Evolutionary conservation across 1,139 yeast species (phyloP).

Genomic region (Kodamaea plutei): DNA sequence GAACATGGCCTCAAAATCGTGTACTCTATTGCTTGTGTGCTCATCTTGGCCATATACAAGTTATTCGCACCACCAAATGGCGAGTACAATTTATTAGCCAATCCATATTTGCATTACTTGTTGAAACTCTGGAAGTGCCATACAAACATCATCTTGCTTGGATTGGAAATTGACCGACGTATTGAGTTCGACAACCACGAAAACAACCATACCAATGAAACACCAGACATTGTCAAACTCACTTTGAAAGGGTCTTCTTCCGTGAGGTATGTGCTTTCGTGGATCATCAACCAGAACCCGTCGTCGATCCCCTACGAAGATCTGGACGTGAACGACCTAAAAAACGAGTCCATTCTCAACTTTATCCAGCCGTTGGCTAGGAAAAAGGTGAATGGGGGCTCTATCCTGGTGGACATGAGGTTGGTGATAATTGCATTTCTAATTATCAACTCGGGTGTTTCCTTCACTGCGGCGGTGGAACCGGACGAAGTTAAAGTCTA

Average conservation of each 20-base stretch:
- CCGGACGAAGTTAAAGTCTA: constrained; percentile 8
- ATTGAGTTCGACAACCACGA: constrained; percentile 46
- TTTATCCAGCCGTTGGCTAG: constrained; percentile 63
- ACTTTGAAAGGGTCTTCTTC: constrained; percentile 63
- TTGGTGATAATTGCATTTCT: constrained; percentile 27
- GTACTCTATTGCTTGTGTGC: constrained; percentile 50
- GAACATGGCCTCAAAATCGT: constrained; percentile 37
- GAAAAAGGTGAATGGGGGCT: constrained; percentile 51
- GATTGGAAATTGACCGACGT: constrained; percentile 60
- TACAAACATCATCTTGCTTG: constrained; percentile 52
- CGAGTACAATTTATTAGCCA: constrained; percentile 39
- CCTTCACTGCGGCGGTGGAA: constrained; percentile 9
- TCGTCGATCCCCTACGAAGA: constrained; percentile 23
- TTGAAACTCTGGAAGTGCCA: constrained; percentile 62
- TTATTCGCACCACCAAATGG: constrained; percentile 24
- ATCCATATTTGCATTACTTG: constrained; percentile 58
- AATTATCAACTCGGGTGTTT: constrained; percentile 23
- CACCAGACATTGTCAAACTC: constrained; percentile 50
- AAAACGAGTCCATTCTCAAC: constrained; percentile 50
- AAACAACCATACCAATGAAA: constrained; percentile 24
- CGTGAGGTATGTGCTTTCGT: constrained; percentile 55
- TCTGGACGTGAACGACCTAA: constrained; percentile 34
- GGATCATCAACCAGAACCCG: constrained; percentile 49
- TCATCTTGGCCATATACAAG: constrained; percentile 49
- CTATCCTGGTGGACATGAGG: constrained; percentile 53